Evolutionary conservation across 345 rosid species (phyloP).

Genomic region (Barbarea vulgaris): DNA sequence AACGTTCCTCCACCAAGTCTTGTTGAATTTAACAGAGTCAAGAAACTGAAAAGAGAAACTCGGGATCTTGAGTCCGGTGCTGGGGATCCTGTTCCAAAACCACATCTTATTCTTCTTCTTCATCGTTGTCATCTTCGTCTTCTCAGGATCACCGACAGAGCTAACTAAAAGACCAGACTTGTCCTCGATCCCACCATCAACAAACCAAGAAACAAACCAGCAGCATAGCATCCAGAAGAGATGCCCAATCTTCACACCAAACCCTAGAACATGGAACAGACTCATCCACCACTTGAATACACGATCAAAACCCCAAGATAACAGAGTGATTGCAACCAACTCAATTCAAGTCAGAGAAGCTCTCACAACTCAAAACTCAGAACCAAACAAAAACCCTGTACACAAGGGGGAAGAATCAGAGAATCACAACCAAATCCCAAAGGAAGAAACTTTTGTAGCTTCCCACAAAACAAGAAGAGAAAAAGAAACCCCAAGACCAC

Average conservation of each 20-base stretch:
- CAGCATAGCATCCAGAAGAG: conserved; percentile 81
- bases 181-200: conserved; percentile 59
- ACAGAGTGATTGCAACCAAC: conserved; percentile 1
- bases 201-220: conserved; percentile 71
- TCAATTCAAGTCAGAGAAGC: conserved; percentile 4
- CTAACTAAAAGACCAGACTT: conserved; percentile 51
- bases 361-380: not conserved
- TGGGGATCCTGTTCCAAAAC: conserved; percentile 47
- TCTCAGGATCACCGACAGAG: conserved; percentile 51
- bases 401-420: conserved; percentile 15
- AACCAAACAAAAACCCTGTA: conserved; percentile 13
- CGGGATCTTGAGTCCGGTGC: conserved; percentile 55
- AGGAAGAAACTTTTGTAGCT: conserved; percentile 3
- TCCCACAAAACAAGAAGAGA: conserved; percentile 29
- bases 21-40: conserved; percentile 60
- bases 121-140: conserved; percentile 35
- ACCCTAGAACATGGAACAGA: conserved; percentile 70
- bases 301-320: conserved; percentile 35
- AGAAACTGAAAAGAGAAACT: conserved; percentile 52
- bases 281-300: conserved; percentile 63
- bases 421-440: conserved; percentile 6
- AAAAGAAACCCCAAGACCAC: conserved; percentile 37
- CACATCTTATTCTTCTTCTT: conserved; percentile 55
- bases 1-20: conserved; percentile 66
- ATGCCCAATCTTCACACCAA: conserved; percentile 83